Evolutionary conservation across 371 early-diverging fungal species (phyloP).

Genomic region (Mucor sp.): DNA sequence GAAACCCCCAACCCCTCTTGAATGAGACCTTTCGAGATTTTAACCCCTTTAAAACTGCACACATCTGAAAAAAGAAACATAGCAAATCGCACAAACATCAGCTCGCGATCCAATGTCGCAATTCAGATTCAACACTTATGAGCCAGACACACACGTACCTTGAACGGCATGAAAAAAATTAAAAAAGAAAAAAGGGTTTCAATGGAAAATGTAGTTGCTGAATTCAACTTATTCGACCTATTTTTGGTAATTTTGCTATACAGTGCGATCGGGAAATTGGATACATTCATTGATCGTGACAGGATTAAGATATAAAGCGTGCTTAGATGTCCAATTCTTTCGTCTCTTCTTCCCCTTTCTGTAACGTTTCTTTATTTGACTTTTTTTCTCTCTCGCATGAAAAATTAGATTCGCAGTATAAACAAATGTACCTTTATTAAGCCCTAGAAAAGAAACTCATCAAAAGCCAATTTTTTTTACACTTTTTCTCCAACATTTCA

Average conservation of each 20-base stretch:
- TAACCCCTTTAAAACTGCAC: neutral
- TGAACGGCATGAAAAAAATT: neutral
- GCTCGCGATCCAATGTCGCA: neutral
- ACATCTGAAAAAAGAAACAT: neutral
- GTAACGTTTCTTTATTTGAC: conserved; percentile 14
- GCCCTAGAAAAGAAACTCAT: neutral
- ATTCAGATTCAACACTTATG: neutral
- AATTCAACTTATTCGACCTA: neutral
- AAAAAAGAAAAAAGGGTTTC: neutral
- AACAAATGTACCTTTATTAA: neutral
- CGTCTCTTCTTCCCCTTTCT: conserved; percentile 12
- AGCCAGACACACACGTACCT: neutral
- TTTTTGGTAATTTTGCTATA: conserved; percentile 7
- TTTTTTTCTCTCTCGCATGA: conserved; percentile 5
- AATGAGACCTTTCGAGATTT: neutral
- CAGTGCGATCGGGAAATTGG: conserved; percentile 8
- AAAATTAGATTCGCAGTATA: neutral
- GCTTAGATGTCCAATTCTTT: neutral
- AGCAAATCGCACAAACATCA: neutral
- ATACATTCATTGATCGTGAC: conserved; percentile 12
- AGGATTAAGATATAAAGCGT: neutral
- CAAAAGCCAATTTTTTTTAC: neutral
- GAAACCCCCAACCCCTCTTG: neutral
- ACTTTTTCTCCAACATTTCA: neutral
- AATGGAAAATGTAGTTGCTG: neutral